These are phyloP conservation scores for Fusarium tupiense DNA, from an alignment of 2,329 filamentous ascomycete genomes.

Conservation along the genomic window DNA sequence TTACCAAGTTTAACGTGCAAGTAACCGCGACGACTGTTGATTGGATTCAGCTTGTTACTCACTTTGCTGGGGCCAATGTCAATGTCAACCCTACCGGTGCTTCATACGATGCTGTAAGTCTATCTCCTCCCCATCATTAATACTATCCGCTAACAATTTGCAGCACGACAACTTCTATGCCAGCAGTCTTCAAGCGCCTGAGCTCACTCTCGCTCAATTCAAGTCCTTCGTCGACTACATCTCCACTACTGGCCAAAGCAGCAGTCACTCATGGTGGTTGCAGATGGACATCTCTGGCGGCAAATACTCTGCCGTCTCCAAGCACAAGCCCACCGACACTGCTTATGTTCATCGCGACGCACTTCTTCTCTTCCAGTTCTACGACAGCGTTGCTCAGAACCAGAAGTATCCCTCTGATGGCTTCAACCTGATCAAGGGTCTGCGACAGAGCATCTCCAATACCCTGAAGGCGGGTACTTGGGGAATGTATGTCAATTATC, in stretches of 20 bases:
- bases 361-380: conserved; percentile 62
- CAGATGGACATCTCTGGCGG: conserved; percentile 49
- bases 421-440: conserved; percentile 47
- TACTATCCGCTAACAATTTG: not conserved
- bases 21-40: conserved; percentile 21
- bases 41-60: conserved; percentile 42
- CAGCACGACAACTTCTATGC: conserved; percentile 48
- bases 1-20: conserved; percentile 29
- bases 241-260: conserved; percentile 27
- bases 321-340: conserved; percentile 42
- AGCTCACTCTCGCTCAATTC: conserved; percentile 35
- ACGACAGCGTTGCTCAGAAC: conserved; percentile 49
- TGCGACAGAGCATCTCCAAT: conserved; percentile 48
- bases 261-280: conserved; percentile 39
- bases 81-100: conserved; percentile 39
- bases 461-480: conserved; percentile 42
- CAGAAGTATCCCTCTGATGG: conserved; percentile 48
- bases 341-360: conserved; percentile 55
- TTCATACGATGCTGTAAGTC: conserved; percentile 39
- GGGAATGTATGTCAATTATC: conserved; percentile 56
- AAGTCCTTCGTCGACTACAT: conserved; percentile 41
- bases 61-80: conserved; percentile 31
- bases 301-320: conserved; percentile 50
- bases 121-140: rapidly evolving
- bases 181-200: conserved; percentile 42